Conservation (phyloP, 208 protist species). For the Strigomonas culicis region DNA sequence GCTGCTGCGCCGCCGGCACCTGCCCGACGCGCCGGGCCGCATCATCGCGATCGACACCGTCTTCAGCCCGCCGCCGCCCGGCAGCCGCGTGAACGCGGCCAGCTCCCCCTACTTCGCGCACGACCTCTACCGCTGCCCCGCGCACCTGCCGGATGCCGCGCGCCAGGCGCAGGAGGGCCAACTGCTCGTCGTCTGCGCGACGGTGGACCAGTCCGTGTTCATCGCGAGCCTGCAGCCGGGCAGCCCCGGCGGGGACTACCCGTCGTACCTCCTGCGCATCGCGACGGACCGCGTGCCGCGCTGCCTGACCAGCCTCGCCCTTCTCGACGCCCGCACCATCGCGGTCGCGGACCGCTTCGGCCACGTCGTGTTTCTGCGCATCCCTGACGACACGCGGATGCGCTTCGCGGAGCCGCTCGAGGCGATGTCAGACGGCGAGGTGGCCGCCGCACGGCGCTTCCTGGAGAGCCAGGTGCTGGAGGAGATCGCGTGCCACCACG, state of each 20-base stretch:
- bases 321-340: slow-evolving; percentile 68
- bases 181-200: slow-evolving; percentile 76
- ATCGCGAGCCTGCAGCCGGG: slow-evolving; percentile 59
- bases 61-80: slow-evolving; percentile 48
- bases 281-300: slow-evolving; percentile 64
- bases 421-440: slow-evolving; percentile 46
- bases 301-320: slow-evolving; percentile 44
- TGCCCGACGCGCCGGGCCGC: slow-evolving; percentile 55
- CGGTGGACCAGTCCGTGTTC: slow-evolving; percentile 61
- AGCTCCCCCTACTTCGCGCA: slow-evolving; percentile 18
- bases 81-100: slow-evolving; percentile 7
- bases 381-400: slow-evolving; percentile 46
- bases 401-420: slow-evolving; percentile 56
- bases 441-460: slow-evolving; percentile 35
- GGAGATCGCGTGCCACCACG: slow-evolving; percentile 61
- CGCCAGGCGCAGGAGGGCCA: slow-evolving; percentile 39
- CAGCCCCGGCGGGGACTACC: slow-evolving; percentile 1
- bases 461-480: slow-evolving; percentile 45
- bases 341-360: slow-evolving; percentile 74
- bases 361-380: slow-evolving; percentile 56
- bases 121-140: slow-evolving; percentile 62
- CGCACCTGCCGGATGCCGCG: slow-evolving; percentile 18
- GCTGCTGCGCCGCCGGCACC: slow-evolving; percentile 58
- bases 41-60: slow-evolving; percentile 78
- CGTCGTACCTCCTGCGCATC: slow-evolving; percentile 64